Base-by-base conservation (phyloP, 129 eudicot genomes). In the Gnaphalium uliginosum region DNA sequence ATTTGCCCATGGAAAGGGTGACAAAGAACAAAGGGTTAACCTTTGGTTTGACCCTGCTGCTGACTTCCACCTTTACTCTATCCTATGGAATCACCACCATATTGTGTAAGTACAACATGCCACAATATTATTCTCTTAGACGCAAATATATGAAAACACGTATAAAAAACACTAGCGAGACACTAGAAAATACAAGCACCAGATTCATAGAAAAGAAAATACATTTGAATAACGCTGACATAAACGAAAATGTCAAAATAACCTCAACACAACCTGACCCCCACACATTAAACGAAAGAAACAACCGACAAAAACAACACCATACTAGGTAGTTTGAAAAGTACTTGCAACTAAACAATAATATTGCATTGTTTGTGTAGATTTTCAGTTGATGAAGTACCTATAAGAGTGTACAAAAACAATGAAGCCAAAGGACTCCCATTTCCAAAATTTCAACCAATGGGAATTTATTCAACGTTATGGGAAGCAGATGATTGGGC, bases 31-130 rank as follows among this genome's bases (percentile, higher is more conserved):
- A 69, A 86, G 98, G 77, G 72, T 93, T 51, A 93, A 93, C 83
- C 95, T 93, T 21, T 93, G 98, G 98, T 93, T 93, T 50, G 96
- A 93, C 66, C 98, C 98, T 4, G 83, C 98, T 0, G 86, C 85
- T 0, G 96, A 82, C 46, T 93, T 69, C 72, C 98, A 93, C 84
- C 83, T 89, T 15, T 93, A 93, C 78, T 17, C 85, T 54, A 93
- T 93, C 46, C 7, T 85, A 3, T 93, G 98, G 98, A 93, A 88
- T 84, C 98, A 88, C 82, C 78, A 72, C 29, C 90, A 78, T 60
- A 79, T 85, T 66, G 86, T 82, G 98, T 93, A 86, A 82, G 96
- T 86, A 67, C 35, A 32, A 32, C 35, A 32, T 32, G 35, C 6
- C 35, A 32, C 35, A 32, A 3, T 32, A 2, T 4, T 32, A 32